phyloP scores from a whole-genome alignment of 192 early-diverging fungal species.

The Podila clonocystis region DNA sequence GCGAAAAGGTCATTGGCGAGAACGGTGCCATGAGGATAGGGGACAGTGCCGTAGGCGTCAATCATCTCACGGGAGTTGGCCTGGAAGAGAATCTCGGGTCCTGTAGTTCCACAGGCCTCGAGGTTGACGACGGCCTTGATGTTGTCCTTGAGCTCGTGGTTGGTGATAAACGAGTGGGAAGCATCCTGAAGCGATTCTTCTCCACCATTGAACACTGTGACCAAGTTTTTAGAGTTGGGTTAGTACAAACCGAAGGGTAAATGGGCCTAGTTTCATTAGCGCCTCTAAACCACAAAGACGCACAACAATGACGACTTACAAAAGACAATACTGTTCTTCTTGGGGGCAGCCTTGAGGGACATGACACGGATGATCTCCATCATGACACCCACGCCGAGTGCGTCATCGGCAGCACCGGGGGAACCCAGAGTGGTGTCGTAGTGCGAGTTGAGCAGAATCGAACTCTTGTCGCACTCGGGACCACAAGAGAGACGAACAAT shows the following conservation, averaged over 20 bases:
- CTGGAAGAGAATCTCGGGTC: constrained; percentile 79
- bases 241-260: too few species aligned
- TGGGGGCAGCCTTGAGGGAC: constrained; percentile 49
- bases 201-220: constrained; percentile 78
- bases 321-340: constrained; percentile 64
- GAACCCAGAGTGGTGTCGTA: constrained; percentile 73
- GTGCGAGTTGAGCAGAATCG: constrained; percentile 77
- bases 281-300: too few species aligned
- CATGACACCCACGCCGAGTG: constrained; percentile 77
- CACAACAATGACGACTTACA: constrained; percentile 53
- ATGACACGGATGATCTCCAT: constrained; percentile 69
- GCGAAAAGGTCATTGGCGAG: constrained; percentile 67
- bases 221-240: too few species aligned
- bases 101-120: constrained; percentile 76
- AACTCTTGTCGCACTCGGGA: constrained; percentile 68
- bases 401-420: constrained; percentile 74
- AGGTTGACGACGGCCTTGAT: constrained; percentile 76
- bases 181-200: constrained; percentile 84
- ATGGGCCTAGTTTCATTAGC: too few species aligned
- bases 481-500: constrained; percentile 76
- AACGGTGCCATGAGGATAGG: constrained; percentile 76
- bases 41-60: constrained; percentile 69
- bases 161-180: constrained; percentile 76
- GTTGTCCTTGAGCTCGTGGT: constrained; percentile 62
- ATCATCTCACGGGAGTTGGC: constrained; percentile 75